These are phyloP conservation scores for Phytophthora brassicae DNA, from an alignment of 352 stramenopile genomes.

Conservation along the genomic window DNA sequence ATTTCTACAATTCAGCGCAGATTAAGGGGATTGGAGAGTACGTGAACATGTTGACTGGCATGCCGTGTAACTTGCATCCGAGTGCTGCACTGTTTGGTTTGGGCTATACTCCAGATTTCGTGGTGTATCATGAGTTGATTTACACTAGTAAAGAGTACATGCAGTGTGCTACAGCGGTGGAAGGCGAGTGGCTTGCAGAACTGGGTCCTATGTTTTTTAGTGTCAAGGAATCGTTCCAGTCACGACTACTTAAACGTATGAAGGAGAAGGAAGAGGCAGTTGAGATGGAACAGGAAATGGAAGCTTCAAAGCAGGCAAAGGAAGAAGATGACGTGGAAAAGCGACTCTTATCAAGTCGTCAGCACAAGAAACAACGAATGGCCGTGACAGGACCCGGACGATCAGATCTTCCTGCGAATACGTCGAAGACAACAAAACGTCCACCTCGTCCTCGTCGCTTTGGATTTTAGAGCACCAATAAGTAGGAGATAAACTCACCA, in stretches of 20 bases:
- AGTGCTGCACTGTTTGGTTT: conserved; percentile 97
- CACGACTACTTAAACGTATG: conserved; percentile 86
- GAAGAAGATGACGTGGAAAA: conserved; percentile 24
- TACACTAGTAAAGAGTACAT: conserved; percentile 99
- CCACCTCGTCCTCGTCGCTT: conserved; percentile 70
- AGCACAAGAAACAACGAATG: conserved; percentile 67
- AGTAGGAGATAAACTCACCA: too few relatives aligned
- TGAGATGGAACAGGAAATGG: conserved; percentile 89
- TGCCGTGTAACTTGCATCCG: conserved; percentile 97
- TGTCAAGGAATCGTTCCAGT: conserved; percentile 97
- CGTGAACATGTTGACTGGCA: conserved; percentile 99
- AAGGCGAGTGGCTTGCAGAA: conserved; percentile 99
- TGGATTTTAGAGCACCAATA: conserved; percentile 54
- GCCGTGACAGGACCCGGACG: conserved; percentile 58
- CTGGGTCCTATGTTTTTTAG: conserved; percentile 99
- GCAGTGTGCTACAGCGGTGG: conserved; percentile 97
- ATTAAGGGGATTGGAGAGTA: conserved; percentile 99
- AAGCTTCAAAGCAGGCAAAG: conserved; percentile 30
- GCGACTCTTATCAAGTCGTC: conserved; percentile 14
- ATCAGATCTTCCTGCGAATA: conserved; percentile 21
- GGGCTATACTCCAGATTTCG: conserved; percentile 99
- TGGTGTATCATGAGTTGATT: conserved; percentile 99
- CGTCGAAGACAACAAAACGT: conserved; percentile 47
- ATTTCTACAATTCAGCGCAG: conserved; percentile 99
- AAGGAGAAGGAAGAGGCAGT: conserved; percentile 77